Evolutionary conservation across 2,329 filamentous ascomycete genomes (phyloP), one percentile per base, ranked within the genome.

Genomic region (Cladophialophora psammophila): DNA sequence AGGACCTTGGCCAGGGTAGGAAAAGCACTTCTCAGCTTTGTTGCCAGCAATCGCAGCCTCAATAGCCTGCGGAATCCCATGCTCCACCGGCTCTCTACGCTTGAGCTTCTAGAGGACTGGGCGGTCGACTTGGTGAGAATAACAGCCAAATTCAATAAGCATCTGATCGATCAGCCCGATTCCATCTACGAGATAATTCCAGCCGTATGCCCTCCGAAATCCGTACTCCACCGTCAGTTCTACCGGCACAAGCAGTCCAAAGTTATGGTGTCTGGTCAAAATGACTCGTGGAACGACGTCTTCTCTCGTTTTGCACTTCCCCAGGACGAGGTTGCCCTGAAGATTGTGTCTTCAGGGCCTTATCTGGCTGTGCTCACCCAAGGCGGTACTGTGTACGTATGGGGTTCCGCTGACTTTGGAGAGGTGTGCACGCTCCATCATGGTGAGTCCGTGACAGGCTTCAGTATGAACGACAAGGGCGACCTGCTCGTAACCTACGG

Each of bases 141-240:
- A 9, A 59, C 78, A 13, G 78, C 77, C 5, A 79, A 78, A 54
- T 81, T 80, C 65, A 75, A 76, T 2, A 52, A 13, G 5, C 66
- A 70, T 48, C 60, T 81, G 12, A 36, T 63, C 0, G 40, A 57
- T 35, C 64, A 73, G 8, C 79, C 80, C 0, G 68, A 75, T 5
- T 63, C 75, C 0, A 81, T 82, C 38, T 78, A 80, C 66, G 76
- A 77, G 52, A 66, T 74, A 2, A 76, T 82, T 8, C 78, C 79
- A 1, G 77, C 79, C 1, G 76, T 83, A 48, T 82, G 80, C 65
- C 80, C 80, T 0, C 40, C 60, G 7, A 70, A 72, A 18, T 80
- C 80, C 7, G 68, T 74, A 2, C 76, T 80, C 3, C 75, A 76
- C 61, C 71, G 75, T 54, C 71, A 74, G 8, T 81, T 80, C 64